These are phyloP conservation scores for Auricularia sp. DNA, from an alignment of 768 basidiomycete genomes.

Conservation along the genomic window DNA sequence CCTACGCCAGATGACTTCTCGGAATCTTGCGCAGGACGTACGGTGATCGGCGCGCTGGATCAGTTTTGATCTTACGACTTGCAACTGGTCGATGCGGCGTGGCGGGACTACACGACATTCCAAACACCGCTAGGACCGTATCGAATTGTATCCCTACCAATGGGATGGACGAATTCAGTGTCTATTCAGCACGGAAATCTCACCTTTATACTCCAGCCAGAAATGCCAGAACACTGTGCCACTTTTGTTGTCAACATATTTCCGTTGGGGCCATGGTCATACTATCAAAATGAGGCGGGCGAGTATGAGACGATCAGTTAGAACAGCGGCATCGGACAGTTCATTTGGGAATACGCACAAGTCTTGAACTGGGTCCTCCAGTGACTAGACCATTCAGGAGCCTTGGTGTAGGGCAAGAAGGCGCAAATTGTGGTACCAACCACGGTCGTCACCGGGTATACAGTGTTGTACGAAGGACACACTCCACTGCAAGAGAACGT, in stretches of 20 bases:
- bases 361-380: conserved; percentile 29
- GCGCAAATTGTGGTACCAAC: conserved; percentile 18
- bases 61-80: conserved; percentile 21
- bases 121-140: conserved; percentile 26
- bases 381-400: conserved; percentile 25
- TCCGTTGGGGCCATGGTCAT: conserved; percentile 22
- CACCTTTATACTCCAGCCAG: conserved; percentile 24
- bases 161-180: conserved; percentile 33
- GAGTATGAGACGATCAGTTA: conserved; percentile 24
- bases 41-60: conserved; percentile 15
- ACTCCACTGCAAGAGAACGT: conserved; percentile 18
- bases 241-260: conserved; percentile 32
- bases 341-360: conserved; percentile 30
- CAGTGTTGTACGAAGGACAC: conserved; percentile 24
- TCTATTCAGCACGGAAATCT: conserved; percentile 32
- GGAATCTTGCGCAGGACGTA: neutral
- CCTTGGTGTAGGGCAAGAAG: conserved; percentile 30
- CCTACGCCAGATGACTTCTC: neutral
- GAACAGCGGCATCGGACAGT: conserved; percentile 27
- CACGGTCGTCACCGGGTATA: conserved; percentile 27
- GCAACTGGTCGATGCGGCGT: conserved; percentile 18
- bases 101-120: conserved; percentile 31
- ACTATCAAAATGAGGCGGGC: conserved; percentile 20
- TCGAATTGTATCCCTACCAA: conserved; percentile 23
- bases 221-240: conserved; percentile 27